Evolutionary conservation across 1,284 basidiomycete species (phyloP), one percentile per base, ranked within the genome.

Genomic region (Trichosporon asahii): DNA sequence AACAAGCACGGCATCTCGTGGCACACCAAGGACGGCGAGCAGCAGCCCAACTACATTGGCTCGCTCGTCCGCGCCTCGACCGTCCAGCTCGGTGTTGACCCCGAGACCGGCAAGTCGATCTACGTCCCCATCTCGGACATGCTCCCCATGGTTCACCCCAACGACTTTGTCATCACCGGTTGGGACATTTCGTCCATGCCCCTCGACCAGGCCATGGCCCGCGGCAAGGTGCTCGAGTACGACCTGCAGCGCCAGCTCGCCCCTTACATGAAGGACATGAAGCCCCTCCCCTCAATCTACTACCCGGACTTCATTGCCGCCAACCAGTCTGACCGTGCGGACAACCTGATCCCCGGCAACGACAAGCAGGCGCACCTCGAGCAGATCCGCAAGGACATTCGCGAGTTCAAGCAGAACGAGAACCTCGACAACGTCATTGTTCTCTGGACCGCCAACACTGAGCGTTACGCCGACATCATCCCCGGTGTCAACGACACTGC

Each of bases 361-460:
- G 89, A 96, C 86, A 98, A 99, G 87, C 90, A 90, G 75, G 90
- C 86, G 9, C 96, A 99, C 84, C 90, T 99, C 73, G 94, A 98
- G 76, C 90, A 92, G 76, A 90, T 99, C 79, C 93, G 95, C 72
- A 87, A 88, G 65, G 94, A 98, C 83, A 98, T 98, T 79, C 93
- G 94, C 79, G 88, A 90, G 70, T 99, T 99, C 89, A 98, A 98
- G 87, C 80, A 85, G 66, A 85, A 89, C 76, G 89, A 99, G 84
- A 87, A 86, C 46, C 89, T 98, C 68, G 95, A 97, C 83, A 90
- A 90, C 71, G 88, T 94, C 74, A 85, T 98, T 75, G 91, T 97
- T 70, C 95, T 97, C 86, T 98, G 95, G 95, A 97, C 95, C 35
- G 96, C 96, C 81, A 98, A 99, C 87, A 99, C 96, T 46, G 96